phyloP scores from a whole-genome alignment of 192 early-diverging fungal species.

The Thoreauomyces humboldtii region DNA sequence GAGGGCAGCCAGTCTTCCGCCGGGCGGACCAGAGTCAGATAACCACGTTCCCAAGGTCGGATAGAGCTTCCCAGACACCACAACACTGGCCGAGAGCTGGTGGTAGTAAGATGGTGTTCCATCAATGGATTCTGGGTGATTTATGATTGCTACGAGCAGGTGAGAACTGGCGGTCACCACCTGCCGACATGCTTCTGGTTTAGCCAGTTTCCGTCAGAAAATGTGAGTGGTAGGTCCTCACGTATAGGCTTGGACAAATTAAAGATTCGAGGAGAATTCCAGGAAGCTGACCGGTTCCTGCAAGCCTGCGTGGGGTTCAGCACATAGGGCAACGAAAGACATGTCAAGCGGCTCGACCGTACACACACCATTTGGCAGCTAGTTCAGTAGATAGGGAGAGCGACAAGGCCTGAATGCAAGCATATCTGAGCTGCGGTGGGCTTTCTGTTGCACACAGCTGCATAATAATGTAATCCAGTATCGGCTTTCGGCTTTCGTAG shows the following conservation, averaged over 20 bases:
- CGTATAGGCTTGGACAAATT: conserved; percentile 5
- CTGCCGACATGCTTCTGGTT: too few relatives aligned
- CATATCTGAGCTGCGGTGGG: conserved; percentile 6
- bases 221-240: background rate
- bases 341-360: too few relatives aligned
- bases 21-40: background rate
- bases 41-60: background rate
- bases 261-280: conserved; percentile 4
- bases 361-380: conserved; percentile 20
- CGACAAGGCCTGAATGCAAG: conserved; percentile 9
- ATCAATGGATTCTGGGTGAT: background rate
- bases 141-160: conserved; percentile 11
- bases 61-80: background rate
- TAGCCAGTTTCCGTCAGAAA: background rate
- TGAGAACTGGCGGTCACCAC: conserved; percentile 1
- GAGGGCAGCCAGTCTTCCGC: conserved; percentile 7
- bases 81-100: background rate
- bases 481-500: too few relatives aligned
- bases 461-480: conserved; percentile 2
- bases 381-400: background rate
- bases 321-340: too few relatives aligned
- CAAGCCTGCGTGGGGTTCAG: too few relatives aligned
- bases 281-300: background rate
- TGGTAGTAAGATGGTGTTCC: background rate
- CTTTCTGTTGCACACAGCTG: background rate